Percentiles rank a stretch among this genome's conserved stretches.
These are phyloP conservation scores for Mantamonas sphyraenae DNA, from an alignment of 78 protist genomes.

Conservation along the genomic window DNA sequence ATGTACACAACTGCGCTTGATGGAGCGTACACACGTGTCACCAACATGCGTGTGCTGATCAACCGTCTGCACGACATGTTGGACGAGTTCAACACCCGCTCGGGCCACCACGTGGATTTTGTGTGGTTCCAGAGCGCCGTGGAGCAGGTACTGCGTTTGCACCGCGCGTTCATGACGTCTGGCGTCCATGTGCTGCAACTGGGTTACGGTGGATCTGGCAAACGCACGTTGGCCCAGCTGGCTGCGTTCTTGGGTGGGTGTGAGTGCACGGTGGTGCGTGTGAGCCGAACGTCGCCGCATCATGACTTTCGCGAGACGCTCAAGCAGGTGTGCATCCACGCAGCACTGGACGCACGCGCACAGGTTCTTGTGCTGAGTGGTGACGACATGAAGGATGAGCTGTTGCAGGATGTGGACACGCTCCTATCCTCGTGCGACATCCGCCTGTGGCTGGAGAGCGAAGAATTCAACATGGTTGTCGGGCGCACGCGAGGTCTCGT, in stretches of 20 bases:
- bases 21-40: conserved; percentile 46
- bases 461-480: conserved; percentile 62
- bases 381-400: conserved; percentile 76
- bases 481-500: too few species aligned
- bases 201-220: conserved; percentile 81
- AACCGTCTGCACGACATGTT: conserved; percentile 4
- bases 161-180: conserved; percentile 37
- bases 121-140: conserved; percentile 73
- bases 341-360: conserved; percentile 40
- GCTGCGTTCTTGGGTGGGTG: conserved; percentile 57
- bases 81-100: conserved; percentile 42
- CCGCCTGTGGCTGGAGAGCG: conserved; percentile 62
- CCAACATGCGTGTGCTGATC: neutral
- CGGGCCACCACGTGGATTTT: conserved; percentile 39
- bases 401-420: conserved; percentile 73
- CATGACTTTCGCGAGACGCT: conserved; percentile 68
- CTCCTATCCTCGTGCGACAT: conserved; percentile 66
- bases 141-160: conserved; percentile 56
- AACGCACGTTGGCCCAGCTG: conserved; percentile 67
- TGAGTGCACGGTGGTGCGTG: conserved; percentile 36
- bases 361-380: conserved; percentile 66
- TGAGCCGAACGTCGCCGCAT: conserved; percentile 46
- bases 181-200: conserved; percentile 72
- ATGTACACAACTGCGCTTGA: too few species aligned
- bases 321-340: conserved; percentile 50